Evolutionary conservation across 176 grass and related monocot species (phyloP).

Genomic region (Guadua angustifolia): DNA sequence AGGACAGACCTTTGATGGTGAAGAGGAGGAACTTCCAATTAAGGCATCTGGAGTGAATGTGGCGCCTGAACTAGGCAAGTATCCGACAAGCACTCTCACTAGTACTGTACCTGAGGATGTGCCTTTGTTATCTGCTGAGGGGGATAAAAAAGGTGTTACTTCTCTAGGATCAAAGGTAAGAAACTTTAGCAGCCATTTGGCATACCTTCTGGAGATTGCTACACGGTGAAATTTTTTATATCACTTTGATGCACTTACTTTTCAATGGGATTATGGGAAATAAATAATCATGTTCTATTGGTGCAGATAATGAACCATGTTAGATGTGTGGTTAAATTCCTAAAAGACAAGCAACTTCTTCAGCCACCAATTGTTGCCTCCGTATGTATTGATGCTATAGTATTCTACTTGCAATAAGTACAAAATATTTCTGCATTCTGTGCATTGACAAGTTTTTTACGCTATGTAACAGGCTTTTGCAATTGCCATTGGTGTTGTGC

Average conservation of each 20-base stretch:
- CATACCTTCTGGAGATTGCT: not conserved
- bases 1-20: constrained; percentile 79
- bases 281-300: constrained; percentile 40
- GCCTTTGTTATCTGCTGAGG: constrained; percentile 59
- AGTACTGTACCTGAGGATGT: constrained; percentile 57
- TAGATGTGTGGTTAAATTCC: constrained; percentile 50
- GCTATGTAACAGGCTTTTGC: constrained; percentile 63
- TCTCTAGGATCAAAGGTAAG: constrained; percentile 49
- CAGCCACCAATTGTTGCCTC: constrained; percentile 86
- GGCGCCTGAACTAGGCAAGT: constrained; percentile 46
- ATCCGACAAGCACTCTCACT: constrained; percentile 43
- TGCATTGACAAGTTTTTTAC: constrained; percentile 30
- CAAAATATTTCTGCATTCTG: constrained; percentile 26
- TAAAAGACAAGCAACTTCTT: constrained; percentile 83
- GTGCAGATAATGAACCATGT: constrained; percentile 69
- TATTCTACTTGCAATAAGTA: constrained; percentile 28
- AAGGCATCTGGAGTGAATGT: constrained; percentile 46
- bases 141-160: constrained; percentile 37
- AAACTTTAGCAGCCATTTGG: not conserved
- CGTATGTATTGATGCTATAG: constrained; percentile 55
- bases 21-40: constrained; percentile 59
- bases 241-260: constrained; percentile 25
- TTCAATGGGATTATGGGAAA: not conserved
- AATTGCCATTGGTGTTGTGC: constrained; percentile 74
- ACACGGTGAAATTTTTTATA: not conserved